Percentiles rank a stretch among this genome's conserved stretches.
Conservation (phyloP, 2,329 filamentous ascomycete species). For the Clonostachys sp. region DNA sequence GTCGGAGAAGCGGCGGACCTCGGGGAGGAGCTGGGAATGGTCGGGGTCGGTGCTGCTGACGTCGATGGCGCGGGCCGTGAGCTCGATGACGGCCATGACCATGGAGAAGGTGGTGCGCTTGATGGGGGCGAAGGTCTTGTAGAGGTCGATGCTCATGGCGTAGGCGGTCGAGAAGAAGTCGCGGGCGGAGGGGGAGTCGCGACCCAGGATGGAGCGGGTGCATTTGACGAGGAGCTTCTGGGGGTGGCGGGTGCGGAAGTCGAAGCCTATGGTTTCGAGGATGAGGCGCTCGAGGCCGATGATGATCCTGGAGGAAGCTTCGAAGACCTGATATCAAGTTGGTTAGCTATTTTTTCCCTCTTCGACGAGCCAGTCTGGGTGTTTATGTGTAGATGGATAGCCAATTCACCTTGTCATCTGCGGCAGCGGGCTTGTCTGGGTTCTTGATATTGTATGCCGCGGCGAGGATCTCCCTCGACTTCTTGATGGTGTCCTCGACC, state of each 20-base stretch:
- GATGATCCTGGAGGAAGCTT: constrained; percentile 71
- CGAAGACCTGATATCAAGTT: constrained; percentile 64
- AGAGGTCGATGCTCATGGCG: constrained; percentile 81
- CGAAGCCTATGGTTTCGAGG: constrained; percentile 88
- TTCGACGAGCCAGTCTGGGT: not conserved
- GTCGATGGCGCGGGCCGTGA: constrained; percentile 66
- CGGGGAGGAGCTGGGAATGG: not conserved
- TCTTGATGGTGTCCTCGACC: constrained; percentile 96
- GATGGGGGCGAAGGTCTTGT: constrained; percentile 87
- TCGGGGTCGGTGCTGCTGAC: constrained; percentile 25
- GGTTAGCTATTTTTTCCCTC: not conserved
- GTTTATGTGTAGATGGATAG: not conserved
- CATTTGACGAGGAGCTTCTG: constrained; percentile 84
- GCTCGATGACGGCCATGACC: constrained; percentile 76
- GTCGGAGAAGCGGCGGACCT: not conserved
- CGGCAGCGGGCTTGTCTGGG: constrained; percentile 61
- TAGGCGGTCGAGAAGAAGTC: constrained; percentile 66
- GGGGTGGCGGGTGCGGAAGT: constrained; percentile 85
- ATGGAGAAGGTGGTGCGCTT: constrained; percentile 87
- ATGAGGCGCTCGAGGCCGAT: constrained; percentile 90
- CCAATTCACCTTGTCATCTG: constrained; percentile 74
- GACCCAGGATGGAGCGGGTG: constrained; percentile 47
- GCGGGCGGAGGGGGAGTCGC: constrained; percentile 7
- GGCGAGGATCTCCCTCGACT: constrained; percentile 87
- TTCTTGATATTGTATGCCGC: constrained; percentile 83